Evolutionary conservation across 2,329 filamentous ascomycete genomes (phyloP), one percentile per base, ranked within the genome.

Genomic region (Nemania sp.): DNA sequence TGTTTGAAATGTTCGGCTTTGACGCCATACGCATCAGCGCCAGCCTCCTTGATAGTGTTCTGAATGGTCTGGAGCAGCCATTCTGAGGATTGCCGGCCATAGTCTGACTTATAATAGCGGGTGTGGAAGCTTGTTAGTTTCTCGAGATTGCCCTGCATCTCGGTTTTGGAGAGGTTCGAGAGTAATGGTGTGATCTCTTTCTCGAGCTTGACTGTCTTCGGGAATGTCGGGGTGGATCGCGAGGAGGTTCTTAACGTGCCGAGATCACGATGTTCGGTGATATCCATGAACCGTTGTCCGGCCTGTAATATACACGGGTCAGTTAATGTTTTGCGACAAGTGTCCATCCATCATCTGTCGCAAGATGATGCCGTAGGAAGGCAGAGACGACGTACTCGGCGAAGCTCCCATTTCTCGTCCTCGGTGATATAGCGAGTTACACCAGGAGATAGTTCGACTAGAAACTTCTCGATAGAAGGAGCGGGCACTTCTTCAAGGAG

Each of bases 401-500:
- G 90, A 71, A 98, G 83, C 80, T 91, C 90, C 94, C 95, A 98
- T 82, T 98, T 99, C 83, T 98, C 90, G 41, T 97, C 93, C 76
- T 98, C 95, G 0, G 93, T 97, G 35, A 98, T 91, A 92, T 93
- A 96, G 85, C 87, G 84, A 26, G 90, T 94, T 78, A 95, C 87
- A 64, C 92, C 93, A 3, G 93, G 93, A n/a, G 88, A 87, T 27
- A 96, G 85, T 83, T 98, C 94, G 71, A 99, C 90, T 54, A 97
- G 85, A 79, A 87, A 96, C 73, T 85, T 85, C 75, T 91, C 87
- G 43, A 75, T 66, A 55, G 77, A 69, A 38, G 68, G 20, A 24
- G 54, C 56, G 11, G 67, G 53, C 18, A 47, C 69, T 73, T 80
- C 73, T 67, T 71, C 75, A 15, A 76, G 58, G 20, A 76, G 70